Conservation (phyloP, 1,139 yeast genomes). For the Zygoascus sp. region DNA sequence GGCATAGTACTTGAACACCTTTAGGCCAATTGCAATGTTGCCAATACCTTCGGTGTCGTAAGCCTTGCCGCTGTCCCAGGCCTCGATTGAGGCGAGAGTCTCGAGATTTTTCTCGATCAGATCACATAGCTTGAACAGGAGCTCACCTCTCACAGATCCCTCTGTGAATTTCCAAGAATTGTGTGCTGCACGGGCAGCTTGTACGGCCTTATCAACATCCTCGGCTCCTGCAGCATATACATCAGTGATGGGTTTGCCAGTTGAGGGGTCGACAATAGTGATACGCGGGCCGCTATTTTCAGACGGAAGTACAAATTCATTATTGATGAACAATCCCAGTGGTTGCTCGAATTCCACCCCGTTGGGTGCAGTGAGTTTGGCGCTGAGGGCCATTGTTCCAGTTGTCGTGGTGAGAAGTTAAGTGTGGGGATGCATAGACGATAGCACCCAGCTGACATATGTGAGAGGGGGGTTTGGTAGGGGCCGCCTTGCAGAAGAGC, state of each 20-base stretch:
- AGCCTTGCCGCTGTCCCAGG: slow-evolving; percentile 83
- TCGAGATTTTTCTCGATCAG: slow-evolving; percentile 60
- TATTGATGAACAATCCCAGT: slow-evolving; percentile 76
- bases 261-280: slow-evolving; percentile 33
- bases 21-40: slow-evolving; percentile 64
- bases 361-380: slow-evolving; percentile 52
- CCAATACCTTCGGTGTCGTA: slow-evolving; percentile 47
- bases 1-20: slow-evolving; percentile 79
- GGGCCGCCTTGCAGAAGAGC: too few species aligned
- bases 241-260: slow-evolving; percentile 49
- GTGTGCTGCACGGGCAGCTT: slow-evolving; percentile 59
- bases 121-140: slow-evolving; percentile 58
- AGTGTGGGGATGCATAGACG: not conserved
- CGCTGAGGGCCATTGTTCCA: slow-evolving; percentile 19
- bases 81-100: slow-evolving; percentile 65
- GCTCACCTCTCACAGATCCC: slow-evolving; percentile 58
- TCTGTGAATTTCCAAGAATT: slow-evolving; percentile 44
- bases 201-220: slow-evolving; percentile 57
- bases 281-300: slow-evolving; percentile 31
- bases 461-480: too few species aligned
- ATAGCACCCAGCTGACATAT: not conserved
- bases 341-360: slow-evolving; percentile 63
- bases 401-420: too few species aligned
- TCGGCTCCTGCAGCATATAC: slow-evolving; percentile 51
- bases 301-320: slow-evolving; percentile 67